Evolutionary conservation across 164 flowering plant species (phyloP), one percentile per base, ranked within the genome.

Genomic region (Euptelea pleiosperma): DNA sequence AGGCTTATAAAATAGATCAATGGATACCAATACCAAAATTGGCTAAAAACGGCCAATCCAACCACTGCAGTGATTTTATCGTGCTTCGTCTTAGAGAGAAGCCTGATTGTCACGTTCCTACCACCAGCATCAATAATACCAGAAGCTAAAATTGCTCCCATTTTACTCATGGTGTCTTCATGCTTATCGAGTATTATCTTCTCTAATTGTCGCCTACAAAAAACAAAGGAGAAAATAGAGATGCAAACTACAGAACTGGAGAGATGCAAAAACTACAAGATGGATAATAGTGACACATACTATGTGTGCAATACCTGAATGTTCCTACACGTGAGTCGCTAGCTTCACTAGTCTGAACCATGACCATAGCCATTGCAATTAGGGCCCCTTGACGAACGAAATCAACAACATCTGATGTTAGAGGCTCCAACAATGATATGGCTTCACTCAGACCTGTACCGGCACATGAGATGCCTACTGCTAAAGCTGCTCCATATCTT

Each of bases 1-100:
- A 90, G 69, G 72, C 93, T 90, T 39, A 85, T 61, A 64, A 87
- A 90, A 57, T 90, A 90, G 42, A 84, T 86, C 8, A 87, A 87
- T 6, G 97, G 97, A 72, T 87, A 90, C 97, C 97, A 90, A 55
- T 90, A 87, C 97, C 97, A 87, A 66, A 87, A 90, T 74, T 87
- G 97, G 74, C 86, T 85, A 64, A 90, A 90, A 49, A 90, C 89
- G 52, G 97, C 95, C 42, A 90, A 87, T 36, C 97, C 97, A 62
- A 90, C 84, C 19, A 87, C 85, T 19, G 97, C 95, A 56, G 93
- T 90, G 19, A 87, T 45, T 78, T 82, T 87, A 57, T 87, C 92
- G 62, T 90, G 97, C 61, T 86, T 87, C 25, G 92, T 81, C 73
- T 86, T 90, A 0, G 97, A 90, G 57, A 90, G 87, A 64, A 90